These are phyloP conservation scores for Leishmania lainsoni DNA, from an alignment of 208 protist species.

Conservation along the genomic window DNA sequence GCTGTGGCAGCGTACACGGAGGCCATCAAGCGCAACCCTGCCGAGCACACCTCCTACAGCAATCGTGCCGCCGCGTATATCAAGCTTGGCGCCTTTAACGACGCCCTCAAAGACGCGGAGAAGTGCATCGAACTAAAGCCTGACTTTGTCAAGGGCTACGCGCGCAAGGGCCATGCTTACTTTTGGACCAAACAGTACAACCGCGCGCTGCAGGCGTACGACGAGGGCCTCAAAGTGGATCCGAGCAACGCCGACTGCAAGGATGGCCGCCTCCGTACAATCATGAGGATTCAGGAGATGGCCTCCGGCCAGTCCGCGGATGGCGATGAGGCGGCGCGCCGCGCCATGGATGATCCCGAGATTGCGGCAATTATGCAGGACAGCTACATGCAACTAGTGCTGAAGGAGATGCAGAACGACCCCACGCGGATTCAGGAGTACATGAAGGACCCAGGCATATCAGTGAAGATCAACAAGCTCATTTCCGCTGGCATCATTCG, in stretches of 20 bases:
- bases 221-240: slow-evolving; percentile 94
- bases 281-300: slow-evolving; percentile 93
- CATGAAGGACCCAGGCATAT: slow-evolving; percentile 92
- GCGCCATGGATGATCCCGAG: slow-evolving; percentile 95
- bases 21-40: slow-evolving; percentile 94
- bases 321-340: slow-evolving; percentile 88
- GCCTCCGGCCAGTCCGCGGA: slow-evolving; percentile 74
- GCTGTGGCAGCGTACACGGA: slow-evolving; percentile 94
- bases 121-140: slow-evolving; percentile 95
- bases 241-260: slow-evolving; percentile 89
- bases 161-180: slow-evolving; percentile 89
- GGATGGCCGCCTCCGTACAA: slow-evolving; percentile 85
- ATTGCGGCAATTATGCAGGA: slow-evolving; percentile 94
- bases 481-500: slow-evolving; percentile 95
- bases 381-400: slow-evolving; percentile 92
- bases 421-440: slow-evolving; percentile 89
- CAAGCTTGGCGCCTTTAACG: slow-evolving; percentile 95
- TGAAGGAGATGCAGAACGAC: slow-evolving; percentile 92
- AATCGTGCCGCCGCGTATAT: slow-evolving; percentile 96
- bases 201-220: slow-evolving; percentile 95
- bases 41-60: slow-evolving; percentile 94
- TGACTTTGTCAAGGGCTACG: slow-evolving; percentile 94
- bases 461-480: slow-evolving; percentile 96
- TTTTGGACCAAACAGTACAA: slow-evolving; percentile 97
- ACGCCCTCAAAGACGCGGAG: slow-evolving; percentile 95